Evolutionary conservation across 306 rosid genomes (phyloP), one percentile per base, ranked within the genome.

Genomic region (Psophocarpus tetragonolobus): DNA sequence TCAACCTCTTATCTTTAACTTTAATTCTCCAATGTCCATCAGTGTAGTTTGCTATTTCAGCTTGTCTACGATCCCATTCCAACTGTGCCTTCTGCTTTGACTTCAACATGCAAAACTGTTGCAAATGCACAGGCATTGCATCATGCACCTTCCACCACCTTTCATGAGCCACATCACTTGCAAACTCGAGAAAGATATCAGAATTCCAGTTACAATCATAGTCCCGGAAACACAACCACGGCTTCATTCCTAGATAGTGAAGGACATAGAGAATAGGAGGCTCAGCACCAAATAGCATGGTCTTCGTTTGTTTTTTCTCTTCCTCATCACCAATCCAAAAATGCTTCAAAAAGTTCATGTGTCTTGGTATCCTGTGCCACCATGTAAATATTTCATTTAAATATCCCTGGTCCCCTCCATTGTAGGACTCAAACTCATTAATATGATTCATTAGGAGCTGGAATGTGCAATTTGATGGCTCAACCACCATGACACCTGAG

Each of bases 261-360:
- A 89, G 89, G n/a, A 89, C 97, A 24, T 87, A 86, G 2, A 87
- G 85, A 39, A 84, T 56, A 41, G 94, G 87, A 68, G 94, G 97
- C 4, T 62, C 68, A 17, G 92, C 87, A 4, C 89, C 90, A 61
- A 89, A 91, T 2, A 91, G 87, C 56, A 38, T 29, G 2, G 90
- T 87, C 80, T 91, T 91, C 87, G 33, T 89, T 61, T 71, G 73
- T 51, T 86, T 91, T 68, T 79, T 81, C 57, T 86, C 88, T 47
- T 89, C 92, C 18, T 81, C 87, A 54, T 89, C 97, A 10, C 93
- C 97, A 38, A 82, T 33, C 97, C 97, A 89, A 35, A 89, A 89
- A 76, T 91, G 84, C 78, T 91, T 91, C 87, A 91, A 70, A 87
- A 91, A 89, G 60, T 91, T 91, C 93, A 87, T 83, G 82, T 86